Evolutionary conservation across 2,329 filamentous ascomycete genomes (phyloP).

Genomic region (Trichophyton rubrum): DNA sequence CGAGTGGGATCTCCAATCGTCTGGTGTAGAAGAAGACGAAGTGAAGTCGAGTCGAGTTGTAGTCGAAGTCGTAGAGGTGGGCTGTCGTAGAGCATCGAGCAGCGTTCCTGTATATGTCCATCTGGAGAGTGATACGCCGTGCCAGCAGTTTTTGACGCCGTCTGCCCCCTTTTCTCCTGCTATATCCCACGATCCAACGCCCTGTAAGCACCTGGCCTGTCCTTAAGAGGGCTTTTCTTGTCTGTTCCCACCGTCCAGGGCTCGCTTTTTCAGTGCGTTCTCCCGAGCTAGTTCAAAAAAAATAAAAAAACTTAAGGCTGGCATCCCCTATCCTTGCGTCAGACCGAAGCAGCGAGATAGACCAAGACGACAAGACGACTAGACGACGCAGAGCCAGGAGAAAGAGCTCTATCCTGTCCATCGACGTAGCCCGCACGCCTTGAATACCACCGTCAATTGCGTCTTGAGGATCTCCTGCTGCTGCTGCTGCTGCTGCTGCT

Average conservation of each 20-base stretch:
- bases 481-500: too few relatives aligned
- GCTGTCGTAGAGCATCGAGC: not conserved
- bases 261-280: not conserved
- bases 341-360: too few relatives aligned
- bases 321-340: not conserved
- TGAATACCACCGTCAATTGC: not conserved
- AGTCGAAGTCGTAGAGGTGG: not conserved
- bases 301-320: not conserved
- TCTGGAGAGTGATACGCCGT: not conserved
- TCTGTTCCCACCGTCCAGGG: not conserved
- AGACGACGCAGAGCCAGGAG: not conserved
- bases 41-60: not conserved
- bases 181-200: too few relatives aligned
- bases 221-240: too few relatives aligned
- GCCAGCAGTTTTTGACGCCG: not conserved
- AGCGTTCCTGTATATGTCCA: not conserved
- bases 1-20: constrained; percentile 7
- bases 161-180: not conserved
- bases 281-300: not conserved
- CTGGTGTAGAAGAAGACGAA: not conserved
- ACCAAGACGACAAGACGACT: not conserved
- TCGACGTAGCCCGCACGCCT: not conserved
- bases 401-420: not conserved
- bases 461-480: too few relatives aligned
- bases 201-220: too few relatives aligned